Evolutionary conservation across 345 rosid species (phyloP), one percentile per base, ranked within the genome.

Genomic region (Dipteronia dyeriana): DNA sequence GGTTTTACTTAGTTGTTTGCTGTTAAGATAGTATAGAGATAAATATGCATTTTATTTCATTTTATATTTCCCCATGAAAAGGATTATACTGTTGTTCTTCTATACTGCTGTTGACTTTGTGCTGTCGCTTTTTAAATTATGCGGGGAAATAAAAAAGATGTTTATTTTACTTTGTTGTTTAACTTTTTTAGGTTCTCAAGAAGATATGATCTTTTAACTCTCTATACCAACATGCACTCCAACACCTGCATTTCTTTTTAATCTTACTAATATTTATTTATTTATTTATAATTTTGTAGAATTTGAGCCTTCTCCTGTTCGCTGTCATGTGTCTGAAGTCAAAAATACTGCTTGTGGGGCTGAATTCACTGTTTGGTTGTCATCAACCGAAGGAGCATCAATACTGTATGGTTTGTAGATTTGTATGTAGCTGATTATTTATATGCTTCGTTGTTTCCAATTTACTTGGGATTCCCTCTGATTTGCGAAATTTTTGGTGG

Each of bases 351-450:
- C 97, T 57, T 94, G 97, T 82, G 99, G 99, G 75, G 98, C 89
- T 66, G 99, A 96, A 1, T 96, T 96, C 76, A 94, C 97, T 49
- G 97, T 90, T 22, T 96, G 99, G 99, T 79, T 96, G 80, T 84
- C 99, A 26, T 91, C 97, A 78, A 83, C 83, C 56, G 93, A 94
- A 86, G 98, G 94, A 88, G 89, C 98, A 78, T 86, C 99, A 74
- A 96, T 96, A 87, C 76, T 88, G 99, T 95, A 93, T 80, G 97
- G 87, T 88, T 86, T 88, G 86, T 84, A 80, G 53, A 61, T 78
- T 78, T 79, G 39, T 72, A 43, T 26, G 49, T 31, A 14, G 43
- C 66, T 70, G 76, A 53, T 73, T 22, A 34, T 72, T 75, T 43
- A 26, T 12, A 7, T 31, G 68, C 31, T 25, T 68, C 17, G 0